A percentile compares a stretch with the other conserved stretches of the same genome.
These are phyloP conservation scores for Neurospora sp. DNA, from an alignment of 495 filamentous ascomycete species.

Conservation along the genomic window DNA sequence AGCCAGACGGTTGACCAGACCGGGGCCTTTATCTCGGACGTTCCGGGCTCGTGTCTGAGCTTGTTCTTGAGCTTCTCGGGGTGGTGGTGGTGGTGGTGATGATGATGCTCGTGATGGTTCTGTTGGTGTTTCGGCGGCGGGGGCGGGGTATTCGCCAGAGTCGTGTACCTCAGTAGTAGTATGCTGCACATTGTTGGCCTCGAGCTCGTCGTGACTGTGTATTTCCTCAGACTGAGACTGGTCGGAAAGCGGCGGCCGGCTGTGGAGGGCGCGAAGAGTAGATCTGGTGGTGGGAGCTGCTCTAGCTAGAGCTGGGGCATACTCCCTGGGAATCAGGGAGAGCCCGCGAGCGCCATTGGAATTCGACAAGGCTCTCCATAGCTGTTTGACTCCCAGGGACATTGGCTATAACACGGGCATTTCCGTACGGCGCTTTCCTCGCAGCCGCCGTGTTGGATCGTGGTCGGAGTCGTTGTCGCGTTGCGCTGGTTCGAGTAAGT, in stretches of 20 bases:
- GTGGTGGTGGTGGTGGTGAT: background rate
- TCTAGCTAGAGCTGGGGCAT: background rate
- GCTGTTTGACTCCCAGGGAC: constrained; percentile 31
- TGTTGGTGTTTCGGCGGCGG: background rate
- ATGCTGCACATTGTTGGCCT: background rate
- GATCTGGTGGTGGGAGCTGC: background rate
- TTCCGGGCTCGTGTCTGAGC: background rate
- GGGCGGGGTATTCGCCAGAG: background rate
- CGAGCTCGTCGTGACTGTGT: background rate
- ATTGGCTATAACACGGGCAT: constrained; percentile 31
- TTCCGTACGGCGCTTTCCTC: background rate
- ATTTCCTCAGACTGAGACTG: background rate
- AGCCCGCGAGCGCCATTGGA: constrained; percentile 12
- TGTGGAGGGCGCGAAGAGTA: background rate
- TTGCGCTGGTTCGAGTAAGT: background rate
- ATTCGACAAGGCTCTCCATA: constrained; percentile 25
- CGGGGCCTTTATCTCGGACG: background rate
- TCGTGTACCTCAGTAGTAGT: background rate
- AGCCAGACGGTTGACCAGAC: constrained; percentile 11
- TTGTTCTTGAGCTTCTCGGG: background rate
- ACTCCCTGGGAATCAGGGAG: constrained; percentile 27
- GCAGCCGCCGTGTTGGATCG: background rate
- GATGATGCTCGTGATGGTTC: background rate
- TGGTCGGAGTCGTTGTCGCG: background rate
- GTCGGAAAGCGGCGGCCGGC: background rate